Evolutionary conservation across 2,329 filamentous ascomycete genomes (phyloP), one percentile per base, ranked within the genome.

Genomic region (Fusarium agapanthi): DNA sequence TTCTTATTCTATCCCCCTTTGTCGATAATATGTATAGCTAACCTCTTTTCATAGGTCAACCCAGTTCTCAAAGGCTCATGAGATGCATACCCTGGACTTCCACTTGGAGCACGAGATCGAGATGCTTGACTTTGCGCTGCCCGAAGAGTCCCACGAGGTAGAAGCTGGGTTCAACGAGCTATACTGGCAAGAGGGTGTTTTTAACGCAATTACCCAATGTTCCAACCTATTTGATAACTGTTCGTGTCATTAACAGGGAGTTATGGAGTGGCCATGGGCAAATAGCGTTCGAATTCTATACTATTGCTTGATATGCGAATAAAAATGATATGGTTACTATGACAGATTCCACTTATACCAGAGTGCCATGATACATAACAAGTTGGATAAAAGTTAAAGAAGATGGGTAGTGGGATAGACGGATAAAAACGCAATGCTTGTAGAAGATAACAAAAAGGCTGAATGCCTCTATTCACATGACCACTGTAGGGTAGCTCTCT

Each of bases 1-100:
- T 72, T 58, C 48, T 13, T 24, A 47, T 7, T 5, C 30, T 35
- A 14, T 28, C 20, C 43, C 43, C 15, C 34, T 41, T 28, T 7
- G 22, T 20, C 20, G 3, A 16, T 18, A 41, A 6, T 24, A 24
- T 24, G 3, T n/a, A n/a, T 60, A 26, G 22, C 64, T 73, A 50
- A 73, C 28, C 40, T 20, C 34, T 20, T 47, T 37, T n/a, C 11
- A 28, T 20, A 74, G 71, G 22, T 74, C 71, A 34, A 74, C 71
- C 26, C 60, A 54, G 9, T 74, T 74, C n/a, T 74, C 71, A 0
- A 26, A 72, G 6, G 53, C 48, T 28, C 68, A 74, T 44, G 71
- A 74, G 35, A 55, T 34, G 16, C 53, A 74, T 41, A 34, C 45
- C 6, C 35, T 64, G 26, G 63, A 51, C 30, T 59, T 53, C n/a